Evolutionary conservation across 2,329 filamentous ascomycete genomes (phyloP).

Genomic region (Arthrobotrys conoides): DNA sequence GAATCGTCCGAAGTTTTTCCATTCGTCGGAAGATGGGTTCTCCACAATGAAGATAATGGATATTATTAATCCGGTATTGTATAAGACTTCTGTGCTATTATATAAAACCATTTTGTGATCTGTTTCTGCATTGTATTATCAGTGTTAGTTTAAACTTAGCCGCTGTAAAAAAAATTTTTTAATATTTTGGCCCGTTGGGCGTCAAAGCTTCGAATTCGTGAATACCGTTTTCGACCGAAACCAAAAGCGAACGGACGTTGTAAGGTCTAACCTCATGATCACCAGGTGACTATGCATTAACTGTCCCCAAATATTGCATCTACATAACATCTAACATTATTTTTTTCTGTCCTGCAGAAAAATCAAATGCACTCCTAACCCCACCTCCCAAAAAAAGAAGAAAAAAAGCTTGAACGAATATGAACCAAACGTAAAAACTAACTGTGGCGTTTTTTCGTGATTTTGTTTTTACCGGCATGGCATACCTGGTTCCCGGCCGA

Average conservation of each 20-base stretch:
- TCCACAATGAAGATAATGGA: too few relatives aligned
- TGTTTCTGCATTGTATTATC: too few relatives aligned
- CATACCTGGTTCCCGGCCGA: background rate
- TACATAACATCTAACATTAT: background rate
- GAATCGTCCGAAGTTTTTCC: conserved; percentile 53
- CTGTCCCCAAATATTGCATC: conserved; percentile 18
- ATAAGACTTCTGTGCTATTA: background rate
- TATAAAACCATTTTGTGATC: conserved; percentile 15
- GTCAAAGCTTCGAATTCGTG: too few relatives aligned
- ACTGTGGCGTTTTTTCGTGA: background rate
- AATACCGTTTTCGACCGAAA: background rate
- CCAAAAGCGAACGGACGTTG: too few relatives aligned
- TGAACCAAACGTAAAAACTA: background rate
- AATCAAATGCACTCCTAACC: background rate
- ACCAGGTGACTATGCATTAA: conserved; percentile 21
- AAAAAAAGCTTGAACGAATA: conserved; percentile 19
- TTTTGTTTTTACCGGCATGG: background rate
- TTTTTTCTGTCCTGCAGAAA: conserved; percentile 12
- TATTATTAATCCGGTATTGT: conserved; percentile 17
- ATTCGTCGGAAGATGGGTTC: background rate
- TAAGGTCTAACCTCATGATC: background rate
- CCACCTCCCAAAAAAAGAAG: background rate
- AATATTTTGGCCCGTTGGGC: background rate
- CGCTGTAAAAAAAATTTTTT: conserved; percentile 3
- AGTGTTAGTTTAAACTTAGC: background rate